These are phyloP conservation scores for Epicoccum nigrum DNA, from an alignment of 2,329 filamentous ascomycete species.

Conservation along the genomic window DNA sequence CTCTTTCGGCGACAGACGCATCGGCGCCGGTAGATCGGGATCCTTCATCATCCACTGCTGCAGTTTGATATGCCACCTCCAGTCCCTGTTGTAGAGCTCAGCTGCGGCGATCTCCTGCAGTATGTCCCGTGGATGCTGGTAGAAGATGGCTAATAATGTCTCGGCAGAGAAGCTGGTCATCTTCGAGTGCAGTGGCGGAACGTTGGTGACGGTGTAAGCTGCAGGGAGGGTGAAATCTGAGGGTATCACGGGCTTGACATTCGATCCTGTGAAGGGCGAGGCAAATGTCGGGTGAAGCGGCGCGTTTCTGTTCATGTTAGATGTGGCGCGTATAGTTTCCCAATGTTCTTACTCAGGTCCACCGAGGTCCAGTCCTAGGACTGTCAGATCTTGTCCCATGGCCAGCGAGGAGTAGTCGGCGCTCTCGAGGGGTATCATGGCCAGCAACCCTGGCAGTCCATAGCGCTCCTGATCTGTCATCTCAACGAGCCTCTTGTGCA, in stretches of 20 bases:
- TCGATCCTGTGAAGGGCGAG: conserved; percentile 65
- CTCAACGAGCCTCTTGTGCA: conserved; percentile 57
- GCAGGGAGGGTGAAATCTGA: conserved; percentile 67
- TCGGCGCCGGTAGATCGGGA: conserved; percentile 51
- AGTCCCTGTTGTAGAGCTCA: conserved; percentile 62
- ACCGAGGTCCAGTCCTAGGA: conserved; percentile 68
- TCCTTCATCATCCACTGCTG: conserved; percentile 64
- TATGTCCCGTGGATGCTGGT: conserved; percentile 69
- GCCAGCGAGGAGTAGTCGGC: conserved; percentile 59
- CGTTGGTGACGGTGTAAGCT: conserved; percentile 70
- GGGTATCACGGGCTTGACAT: conserved; percentile 62
- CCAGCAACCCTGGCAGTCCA: conserved; percentile 64
- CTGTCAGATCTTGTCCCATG: conserved; percentile 68
- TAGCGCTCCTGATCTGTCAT: conserved; percentile 67
- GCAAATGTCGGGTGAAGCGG: conserved; percentile 69
- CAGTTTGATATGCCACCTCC: conserved; percentile 61
- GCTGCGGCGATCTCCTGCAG: conserved; percentile 69
- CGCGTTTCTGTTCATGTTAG: conserved; percentile 48
- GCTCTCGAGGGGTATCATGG: conserved; percentile 62
- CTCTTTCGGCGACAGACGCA: conserved; percentile 53
- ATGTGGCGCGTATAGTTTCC: not conserved
- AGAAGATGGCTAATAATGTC: conserved; percentile 73
- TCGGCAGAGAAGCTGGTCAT: conserved; percentile 67
- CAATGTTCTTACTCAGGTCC: conserved; percentile 60
- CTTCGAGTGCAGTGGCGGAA: conserved; percentile 65